phyloP scores from a whole-genome alignment of 257 asterid species.

The Solanum arcanum region DNA sequence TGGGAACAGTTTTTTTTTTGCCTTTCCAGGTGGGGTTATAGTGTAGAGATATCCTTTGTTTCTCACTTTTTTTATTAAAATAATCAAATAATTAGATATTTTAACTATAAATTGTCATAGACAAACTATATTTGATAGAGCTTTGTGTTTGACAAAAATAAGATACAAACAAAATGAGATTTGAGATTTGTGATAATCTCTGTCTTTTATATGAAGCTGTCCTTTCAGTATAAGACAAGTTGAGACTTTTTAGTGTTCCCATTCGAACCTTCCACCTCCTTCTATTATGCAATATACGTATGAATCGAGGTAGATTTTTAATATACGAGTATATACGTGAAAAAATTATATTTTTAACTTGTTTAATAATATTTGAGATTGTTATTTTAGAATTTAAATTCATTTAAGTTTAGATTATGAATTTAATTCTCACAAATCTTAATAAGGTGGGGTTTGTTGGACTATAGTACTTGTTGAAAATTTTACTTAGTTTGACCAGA shows the following conservation, averaged over 20 bases:
- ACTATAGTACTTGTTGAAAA: not conserved
- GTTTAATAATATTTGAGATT: not conserved
- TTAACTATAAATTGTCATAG: not conserved
- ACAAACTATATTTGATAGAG: not conserved
- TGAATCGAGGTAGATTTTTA: not conserved
- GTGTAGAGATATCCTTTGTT: not conserved
- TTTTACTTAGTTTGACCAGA: not conserved
- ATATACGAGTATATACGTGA: not conserved
- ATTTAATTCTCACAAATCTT: rapidly evolving
- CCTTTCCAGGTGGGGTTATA: no score
- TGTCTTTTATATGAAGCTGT: not conserved
- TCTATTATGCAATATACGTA: not conserved
- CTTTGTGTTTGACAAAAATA: not conserved
- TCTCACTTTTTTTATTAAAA: not conserved
- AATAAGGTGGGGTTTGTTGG: not conserved
- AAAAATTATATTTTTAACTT: not conserved
- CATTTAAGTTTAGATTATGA: not conserved
- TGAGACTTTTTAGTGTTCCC: not conserved
- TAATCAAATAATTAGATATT: not conserved
- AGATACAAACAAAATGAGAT: not conserved
- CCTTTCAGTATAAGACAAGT: not conserved
- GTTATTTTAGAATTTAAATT: not conserved
- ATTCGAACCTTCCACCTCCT: not conserved
- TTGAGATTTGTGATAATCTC: not conserved
- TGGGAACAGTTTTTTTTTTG: not conserved